Conservation (phyloP, 2,329 filamentous ascomycete genomes). For the Sphaerulina musiva region DNA sequence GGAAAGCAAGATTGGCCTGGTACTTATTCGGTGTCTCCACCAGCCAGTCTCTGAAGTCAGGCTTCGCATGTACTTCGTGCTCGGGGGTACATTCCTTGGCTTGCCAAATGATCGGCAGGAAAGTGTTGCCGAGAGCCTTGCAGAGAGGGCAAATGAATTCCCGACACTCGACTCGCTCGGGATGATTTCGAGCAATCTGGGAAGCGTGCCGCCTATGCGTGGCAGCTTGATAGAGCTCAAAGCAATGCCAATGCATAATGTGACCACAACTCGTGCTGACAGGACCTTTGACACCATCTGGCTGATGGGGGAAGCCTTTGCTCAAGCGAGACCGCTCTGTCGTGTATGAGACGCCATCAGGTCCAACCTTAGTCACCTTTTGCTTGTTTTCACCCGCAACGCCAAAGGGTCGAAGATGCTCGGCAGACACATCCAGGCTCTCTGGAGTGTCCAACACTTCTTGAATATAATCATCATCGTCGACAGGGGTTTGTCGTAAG, state of each 20-base stretch:
- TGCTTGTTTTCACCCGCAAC: slow-evolving; percentile 81
- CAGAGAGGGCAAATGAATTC: slow-evolving; percentile 96
- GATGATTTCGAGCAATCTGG: slow-evolving; percentile 91
- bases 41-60: slow-evolving; percentile 63
- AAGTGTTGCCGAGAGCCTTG: slow-evolving; percentile 91
- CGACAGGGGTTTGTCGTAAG: slow-evolving; percentile 75
- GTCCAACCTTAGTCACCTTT: slow-evolving; percentile 67
- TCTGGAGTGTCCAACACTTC: slow-evolving; percentile 73
- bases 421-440: slow-evolving; percentile 78
- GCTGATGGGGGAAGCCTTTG: slow-evolving; percentile 72
- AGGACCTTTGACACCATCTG: slow-evolving; percentile 57
- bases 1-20: slow-evolving; percentile 42
- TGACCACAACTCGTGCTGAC: slow-evolving; percentile 90
- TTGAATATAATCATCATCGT: slow-evolving; percentile 74
- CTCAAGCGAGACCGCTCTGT: slow-evolving; percentile 76
- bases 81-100: slow-evolving; percentile 77
- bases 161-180: slow-evolving; percentile 68
- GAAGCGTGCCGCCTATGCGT: slow-evolving; percentile 77
- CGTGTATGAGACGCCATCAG: slow-evolving; percentile 62
- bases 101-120: slow-evolving; percentile 93
- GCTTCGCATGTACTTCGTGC: slow-evolving; percentile 48
- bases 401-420: slow-evolving; percentile 79
- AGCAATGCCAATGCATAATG: slow-evolving; percentile 97
- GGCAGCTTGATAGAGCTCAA: slow-evolving; percentile 82
- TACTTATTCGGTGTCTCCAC: slow-evolving; percentile 47